phyloP scores from a whole-genome alignment of 768 basidiomycete genomes.

The Boletus tomentosulus region DNA sequence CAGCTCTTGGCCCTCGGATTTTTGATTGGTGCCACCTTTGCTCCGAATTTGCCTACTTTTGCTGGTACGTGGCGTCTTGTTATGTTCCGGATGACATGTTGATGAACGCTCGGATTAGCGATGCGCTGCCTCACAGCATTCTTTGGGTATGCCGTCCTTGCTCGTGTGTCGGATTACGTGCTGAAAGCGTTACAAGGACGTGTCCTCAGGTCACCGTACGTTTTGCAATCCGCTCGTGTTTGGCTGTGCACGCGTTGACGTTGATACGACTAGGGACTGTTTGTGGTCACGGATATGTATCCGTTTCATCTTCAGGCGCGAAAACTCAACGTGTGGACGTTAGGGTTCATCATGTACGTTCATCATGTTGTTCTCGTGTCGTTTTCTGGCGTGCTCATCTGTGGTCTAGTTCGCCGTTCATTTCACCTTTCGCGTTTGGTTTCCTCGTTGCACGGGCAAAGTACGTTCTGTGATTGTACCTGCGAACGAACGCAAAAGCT shows the following conservation, averaged over 20 bases:
- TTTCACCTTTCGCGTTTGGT: conserved; percentile 29
- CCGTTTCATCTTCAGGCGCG: conserved; percentile 53
- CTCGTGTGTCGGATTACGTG: background rate
- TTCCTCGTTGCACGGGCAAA: conserved; percentile 26
- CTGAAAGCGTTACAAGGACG: conserved; percentile 29
- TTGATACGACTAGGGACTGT: conserved; percentile 33
- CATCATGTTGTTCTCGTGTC: conserved; percentile 30
- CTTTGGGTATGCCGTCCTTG: conserved; percentile 22
- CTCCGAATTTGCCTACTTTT: conserved; percentile 45
- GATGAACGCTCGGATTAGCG: conserved; percentile 9
- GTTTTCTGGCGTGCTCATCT: conserved; percentile 17
- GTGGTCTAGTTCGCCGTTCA: conserved; percentile 29
- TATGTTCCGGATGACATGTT: background rate
- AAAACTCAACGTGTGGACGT: conserved; percentile 51
- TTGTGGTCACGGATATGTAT: conserved; percentile 46
- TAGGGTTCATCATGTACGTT: conserved; percentile 52
- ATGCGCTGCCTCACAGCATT: conserved; percentile 33
- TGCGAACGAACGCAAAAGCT: background rate
- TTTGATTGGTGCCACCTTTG: conserved; percentile 48
- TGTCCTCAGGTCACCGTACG: conserved; percentile 49
- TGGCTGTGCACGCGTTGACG: background rate
- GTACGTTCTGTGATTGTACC: conserved; percentile 8
- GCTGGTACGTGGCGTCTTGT: conserved; percentile 30
- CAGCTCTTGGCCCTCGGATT: conserved; percentile 43
- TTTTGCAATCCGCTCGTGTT: background rate